A percentile compares a stretch with the other conserved stretches of the same genome.
These are phyloP conservation scores for Diplocarpon rosae DNA, from an alignment of 2,329 filamentous ascomycete species.

Conservation along the genomic window DNA sequence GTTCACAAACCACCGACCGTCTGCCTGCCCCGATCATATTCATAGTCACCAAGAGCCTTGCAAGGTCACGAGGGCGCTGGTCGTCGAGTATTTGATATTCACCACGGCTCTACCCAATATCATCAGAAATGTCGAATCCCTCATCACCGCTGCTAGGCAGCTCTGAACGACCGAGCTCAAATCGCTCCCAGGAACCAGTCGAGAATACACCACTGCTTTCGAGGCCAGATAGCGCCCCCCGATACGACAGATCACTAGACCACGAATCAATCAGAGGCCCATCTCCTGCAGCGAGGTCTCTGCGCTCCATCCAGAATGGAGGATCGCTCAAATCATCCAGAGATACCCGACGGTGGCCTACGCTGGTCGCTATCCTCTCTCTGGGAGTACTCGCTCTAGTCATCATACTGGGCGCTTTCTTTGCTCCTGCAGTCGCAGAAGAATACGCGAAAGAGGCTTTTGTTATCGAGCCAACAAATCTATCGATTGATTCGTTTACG, in stretches of 20 bases:
- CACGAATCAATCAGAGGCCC: slow-evolving; percentile 13
- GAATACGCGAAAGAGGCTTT: slow-evolving; percentile 78
- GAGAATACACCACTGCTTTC: slow-evolving; percentile 29
- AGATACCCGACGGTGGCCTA: slow-evolving; percentile 56
- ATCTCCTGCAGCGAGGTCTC: slow-evolving; percentile 28
- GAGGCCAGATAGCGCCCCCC: slow-evolving; percentile 18
- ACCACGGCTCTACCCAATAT: neutral
- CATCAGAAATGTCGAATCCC: slow-evolving; percentile 23
- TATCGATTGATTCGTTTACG: slow-evolving; percentile 81
- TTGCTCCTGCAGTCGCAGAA: slow-evolving; percentile 69
- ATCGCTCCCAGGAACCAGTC: slow-evolving; percentile 16
- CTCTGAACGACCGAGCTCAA: slow-evolving; percentile 17
- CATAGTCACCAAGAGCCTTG: neutral
- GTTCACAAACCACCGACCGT: neutral
- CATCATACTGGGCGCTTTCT: slow-evolving; percentile 70
- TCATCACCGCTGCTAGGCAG: slow-evolving; percentile 21
- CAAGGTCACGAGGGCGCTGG: slow-evolving; percentile 6
- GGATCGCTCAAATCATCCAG: slow-evolving; percentile 25
- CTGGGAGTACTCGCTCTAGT: slow-evolving; percentile 51
- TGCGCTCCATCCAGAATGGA: slow-evolving; percentile 27
- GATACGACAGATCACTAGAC: slow-evolving; percentile 25
- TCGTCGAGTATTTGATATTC: slow-evolving; percentile 2
- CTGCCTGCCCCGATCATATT: too few relatives aligned
- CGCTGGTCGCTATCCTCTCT: slow-evolving; percentile 58
- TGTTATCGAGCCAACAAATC: slow-evolving; percentile 68